Base-by-base conservation (phyloP, 176 grass and related monocot genomes). In the Juncus effusus region DNA sequence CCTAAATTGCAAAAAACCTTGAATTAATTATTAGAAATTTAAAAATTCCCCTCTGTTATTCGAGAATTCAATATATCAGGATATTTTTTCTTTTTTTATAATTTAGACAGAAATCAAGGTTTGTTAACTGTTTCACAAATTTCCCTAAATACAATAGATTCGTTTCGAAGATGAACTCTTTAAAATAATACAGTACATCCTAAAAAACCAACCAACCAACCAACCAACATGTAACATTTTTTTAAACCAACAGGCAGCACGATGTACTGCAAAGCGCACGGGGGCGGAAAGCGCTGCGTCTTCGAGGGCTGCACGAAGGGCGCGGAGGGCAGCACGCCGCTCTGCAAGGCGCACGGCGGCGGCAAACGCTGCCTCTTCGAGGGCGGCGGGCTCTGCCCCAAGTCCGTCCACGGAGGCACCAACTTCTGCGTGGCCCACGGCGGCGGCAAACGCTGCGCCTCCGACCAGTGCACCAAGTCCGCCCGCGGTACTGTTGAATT, bases 281-380 rank as follows among this genome's bases (percentile, higher is more conserved):
- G 91, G 54, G 91, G 91, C 13, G 91, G 91, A 42, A 96, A 87
- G 51, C 76, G 91, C 53, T 96, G 91, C 40, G 64, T 90, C 36
- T 85, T 76, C 12, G 76, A 90, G 82, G 87, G 81, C 2, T 96
- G 91, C 54, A 81, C 76, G 3, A 96, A 80, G 74, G 91, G 91
- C 2, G 91, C 91, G 0, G 87, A 96, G 72, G 91, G 91, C n/a
- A 90, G 87, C 79, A 90, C 87, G 7, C 62, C 69, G 4, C 57
- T 87, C 35, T 96, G 91, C 36, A 96, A 96, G 68, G 87, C 81
- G 4, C 91, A 96, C 50, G 91, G 91, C 0, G 91, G 91, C 0
- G 91, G 87, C 7, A 96, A 96, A 76, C 77, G 91, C 40, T 96
- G 91, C 64, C 91, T 87, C 64, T 90, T 82, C 5, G 73, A 96